Evolutionary conservation across 139 green algal species (phyloP).

Genomic region (Dunaliella primolecta): DNA sequence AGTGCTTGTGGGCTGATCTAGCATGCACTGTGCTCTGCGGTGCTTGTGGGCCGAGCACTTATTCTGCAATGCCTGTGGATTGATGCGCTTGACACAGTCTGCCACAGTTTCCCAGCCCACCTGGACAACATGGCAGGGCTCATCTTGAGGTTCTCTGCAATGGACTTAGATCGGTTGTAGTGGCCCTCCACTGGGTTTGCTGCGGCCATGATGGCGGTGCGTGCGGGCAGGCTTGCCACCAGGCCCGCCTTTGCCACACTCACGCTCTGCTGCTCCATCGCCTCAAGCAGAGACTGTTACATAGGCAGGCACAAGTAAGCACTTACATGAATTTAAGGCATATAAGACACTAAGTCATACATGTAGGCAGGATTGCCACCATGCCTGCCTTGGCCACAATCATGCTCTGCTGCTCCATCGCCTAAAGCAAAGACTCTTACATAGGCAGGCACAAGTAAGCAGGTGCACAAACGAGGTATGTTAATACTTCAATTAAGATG

Average conservation of each 20-base stretch:
- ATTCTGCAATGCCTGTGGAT: no score
- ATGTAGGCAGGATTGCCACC: no score
- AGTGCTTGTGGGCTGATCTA: no score
- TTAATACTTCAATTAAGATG: not conserved
- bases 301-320: not conserved
- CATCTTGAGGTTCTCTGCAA: conserved; percentile 85
- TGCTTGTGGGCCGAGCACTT: no score
- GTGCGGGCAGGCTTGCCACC: conserved; percentile 78
- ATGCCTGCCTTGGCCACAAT: conserved; percentile 5
- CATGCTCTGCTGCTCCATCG: conserved; percentile 74
- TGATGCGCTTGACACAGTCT: no score
- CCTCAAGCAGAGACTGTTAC: conserved; percentile 76
- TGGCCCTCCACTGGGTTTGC: conserved; percentile 79
- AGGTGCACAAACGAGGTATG: no score
- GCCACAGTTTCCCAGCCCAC: no score
- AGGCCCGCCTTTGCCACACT: conserved; percentile 90
- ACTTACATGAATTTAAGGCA: no score
- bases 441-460: not conserved
- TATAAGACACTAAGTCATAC: not conserved
- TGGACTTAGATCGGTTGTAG: conserved; percentile 70
- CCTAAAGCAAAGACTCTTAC: conserved; percentile 59
- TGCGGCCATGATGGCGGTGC: conserved; percentile 87
- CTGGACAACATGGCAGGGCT: conserved; percentile 58
- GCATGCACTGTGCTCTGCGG: no score
- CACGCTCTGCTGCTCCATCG: conserved; percentile 90